A percentile compares a stretch with the other conserved stretches of the same genome.
Conservation (phyloP, 176 grass and related monocot species). For the Carex cristatella region DNA sequence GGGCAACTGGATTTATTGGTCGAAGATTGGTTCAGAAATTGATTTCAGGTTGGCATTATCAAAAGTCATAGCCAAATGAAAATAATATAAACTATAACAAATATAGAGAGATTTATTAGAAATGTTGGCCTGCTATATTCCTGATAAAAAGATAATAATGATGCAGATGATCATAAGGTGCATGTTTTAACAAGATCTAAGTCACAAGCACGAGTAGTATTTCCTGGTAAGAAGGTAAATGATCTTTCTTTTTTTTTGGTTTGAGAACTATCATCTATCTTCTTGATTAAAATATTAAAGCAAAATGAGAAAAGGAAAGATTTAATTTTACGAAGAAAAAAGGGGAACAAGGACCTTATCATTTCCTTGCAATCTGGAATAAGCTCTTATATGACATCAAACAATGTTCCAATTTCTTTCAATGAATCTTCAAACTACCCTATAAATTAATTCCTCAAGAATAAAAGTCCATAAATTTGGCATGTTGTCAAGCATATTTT, state of each 20-base stretch:
- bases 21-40: conserved; percentile 78
- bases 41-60: conserved; percentile 37
- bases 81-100: background rate
- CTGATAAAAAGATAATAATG: background rate
- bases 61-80: background rate
- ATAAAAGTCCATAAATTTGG: background rate
- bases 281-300: background rate
- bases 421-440: background rate
- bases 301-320: background rate
- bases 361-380: background rate
- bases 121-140: background rate
- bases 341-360: background rate
- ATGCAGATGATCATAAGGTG: conserved; percentile 68
- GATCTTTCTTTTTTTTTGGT: background rate
- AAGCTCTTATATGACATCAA: background rate
- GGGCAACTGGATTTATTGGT: conserved; percentile 89
- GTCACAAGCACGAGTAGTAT: conserved; percentile 50
- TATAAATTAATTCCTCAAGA: background rate
- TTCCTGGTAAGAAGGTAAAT: conserved; percentile 87
- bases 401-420: background rate
- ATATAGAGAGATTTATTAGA: background rate
- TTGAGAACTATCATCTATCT: background rate
- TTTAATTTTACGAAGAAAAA: background rate
- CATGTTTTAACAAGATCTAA: conserved; percentile 70
- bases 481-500: background rate